These are phyloP conservation scores for Choiromyces venosus DNA, from an alignment of 495 filamentous ascomycete genomes.

Conservation along the genomic window DNA sequence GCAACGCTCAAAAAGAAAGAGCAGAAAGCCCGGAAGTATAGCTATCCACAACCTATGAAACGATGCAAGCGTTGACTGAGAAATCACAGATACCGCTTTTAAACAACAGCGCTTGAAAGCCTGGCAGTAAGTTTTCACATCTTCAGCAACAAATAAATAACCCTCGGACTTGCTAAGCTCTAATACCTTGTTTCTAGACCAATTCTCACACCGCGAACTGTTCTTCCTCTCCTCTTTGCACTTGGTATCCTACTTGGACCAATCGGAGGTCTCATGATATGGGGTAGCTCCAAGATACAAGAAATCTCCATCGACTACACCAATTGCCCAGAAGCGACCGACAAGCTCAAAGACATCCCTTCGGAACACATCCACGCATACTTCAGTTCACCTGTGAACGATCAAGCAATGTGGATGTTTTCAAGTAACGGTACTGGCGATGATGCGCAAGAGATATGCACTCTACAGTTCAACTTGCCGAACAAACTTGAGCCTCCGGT, in stretches of 20 bases:
- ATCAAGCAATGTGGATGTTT: neutral
- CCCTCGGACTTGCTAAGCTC: neutral
- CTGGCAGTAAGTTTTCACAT: constrained; percentile 67
- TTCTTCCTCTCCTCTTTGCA: constrained; percentile 79
- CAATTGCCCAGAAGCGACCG: constrained; percentile 55
- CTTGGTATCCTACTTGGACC: constrained; percentile 80
- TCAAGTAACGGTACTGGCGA: neutral
- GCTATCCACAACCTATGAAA: constrained; percentile 19
- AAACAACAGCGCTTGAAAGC: constrained; percentile 87
- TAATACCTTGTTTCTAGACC: constrained; percentile 52
- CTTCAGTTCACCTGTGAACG: constrained; percentile 52
- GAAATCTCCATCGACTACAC: constrained; percentile 86
- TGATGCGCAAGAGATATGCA: constrained; percentile 49
- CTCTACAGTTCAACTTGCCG: constrained; percentile 67
- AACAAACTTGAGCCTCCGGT: constrained; percentile 71
- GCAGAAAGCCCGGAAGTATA: constrained; percentile 77
- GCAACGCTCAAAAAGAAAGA: constrained; percentile 49
- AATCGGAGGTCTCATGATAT: constrained; percentile 74
- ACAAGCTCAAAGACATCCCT: constrained; percentile 48
- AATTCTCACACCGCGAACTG: constrained; percentile 87
- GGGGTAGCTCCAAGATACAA: constrained; percentile 74
- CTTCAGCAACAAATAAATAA: neutral
- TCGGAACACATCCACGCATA: constrained; percentile 53
- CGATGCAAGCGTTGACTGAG: constrained; percentile 19
- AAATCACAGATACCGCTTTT: constrained; percentile 71